Base-by-base conservation (phyloP, 306 rosid genomes). In the Spatholobus suberectus region DNA sequence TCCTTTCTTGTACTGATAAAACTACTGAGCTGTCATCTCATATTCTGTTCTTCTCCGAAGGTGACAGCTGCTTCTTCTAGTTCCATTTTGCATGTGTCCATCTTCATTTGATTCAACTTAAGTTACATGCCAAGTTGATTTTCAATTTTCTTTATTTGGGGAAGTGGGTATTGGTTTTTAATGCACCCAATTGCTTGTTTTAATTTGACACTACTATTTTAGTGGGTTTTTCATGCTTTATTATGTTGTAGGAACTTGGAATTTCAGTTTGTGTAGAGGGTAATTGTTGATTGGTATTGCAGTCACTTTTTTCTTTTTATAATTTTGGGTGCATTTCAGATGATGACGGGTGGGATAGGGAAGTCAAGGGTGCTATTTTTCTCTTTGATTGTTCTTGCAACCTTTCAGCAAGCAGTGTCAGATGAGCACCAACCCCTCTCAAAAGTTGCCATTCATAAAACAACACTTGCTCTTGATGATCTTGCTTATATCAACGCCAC, bases 401-500 rank as follows among this genome's bases (percentile, higher is more conserved):
- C 77, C 21, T 75, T 92, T 81, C 83, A 83, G 17, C 72, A 40
- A 69, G 96, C 71, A 49, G 70, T 78, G 63, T 87, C 94, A n/a
- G 86, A 93, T 87, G 90, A 86, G 21, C 91, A 88, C 59, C 97
- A 95, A 44, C 95, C 97, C 12, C 87, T 93, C 81, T 90, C 97
- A 0, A 89, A 83, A 76, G 59, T 95, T 59, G 94, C 85, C n/a
- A 63, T 91, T 82, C 92, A 90, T 69, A 67, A 84, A 70, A 79
- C 95, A 15, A 34, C 79, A 6, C 85, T 84, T 87, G 90, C 90
- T 59, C 87, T 93, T 81, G 77, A 86, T 82, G 82, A 84, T 9
- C 18, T 47, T 27, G 90, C 97, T 82, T 81, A 49, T 84, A 79
- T 94, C 54, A 88, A 89, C 87, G 97, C 92, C 68, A 70, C 91